Percentiles rank a stretch among this genome's conserved stretches.
Evolutionary conservation across 1,139 yeast species (phyloP).

Genomic region (Saccharomyces hybrid): DNA sequence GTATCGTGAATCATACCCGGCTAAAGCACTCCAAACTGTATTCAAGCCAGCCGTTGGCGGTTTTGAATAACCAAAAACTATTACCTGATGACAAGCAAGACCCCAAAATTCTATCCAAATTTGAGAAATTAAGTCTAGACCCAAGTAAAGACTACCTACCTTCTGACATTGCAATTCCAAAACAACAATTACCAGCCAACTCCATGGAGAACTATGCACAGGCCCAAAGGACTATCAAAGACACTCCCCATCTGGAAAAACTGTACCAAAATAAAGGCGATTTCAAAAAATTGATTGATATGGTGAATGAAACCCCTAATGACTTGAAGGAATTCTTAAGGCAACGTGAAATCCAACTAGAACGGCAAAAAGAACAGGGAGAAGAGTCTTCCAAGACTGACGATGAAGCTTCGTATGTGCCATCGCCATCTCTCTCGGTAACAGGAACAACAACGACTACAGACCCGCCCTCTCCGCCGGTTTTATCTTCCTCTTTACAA

Average conservation of each 20-base stretch:
- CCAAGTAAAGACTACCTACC: conserved; percentile 33
- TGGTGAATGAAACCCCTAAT: conserved; percentile 30
- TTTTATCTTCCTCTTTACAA: not conserved
- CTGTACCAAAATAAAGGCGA: conserved; percentile 25
- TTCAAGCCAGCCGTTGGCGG: conserved; percentile 70
- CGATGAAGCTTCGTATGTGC: conserved; percentile 6
- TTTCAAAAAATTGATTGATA: conserved; percentile 30
- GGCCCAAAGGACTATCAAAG: conserved; percentile 9
- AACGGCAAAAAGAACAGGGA: conserved; percentile 10
- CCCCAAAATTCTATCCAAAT: conserved; percentile 42
- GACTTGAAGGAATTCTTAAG: conserved; percentile 23
- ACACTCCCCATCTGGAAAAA: conserved; percentile 21
- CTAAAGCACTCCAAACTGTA: conserved; percentile 66
- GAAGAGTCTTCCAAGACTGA: conserved; percentile 8
- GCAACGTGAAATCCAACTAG: conserved; percentile 6
- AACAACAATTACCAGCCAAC: conserved; percentile 5
- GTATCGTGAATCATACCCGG: conserved; percentile 69
- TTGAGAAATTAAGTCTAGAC: conserved; percentile 36
- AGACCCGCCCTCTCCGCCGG: not conserved
- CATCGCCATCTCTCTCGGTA: conserved; percentile 1
- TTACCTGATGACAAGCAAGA: conserved; percentile 55
- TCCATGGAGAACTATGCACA: not conserved
- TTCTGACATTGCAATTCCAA: conserved; percentile 26
- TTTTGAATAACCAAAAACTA: conserved; percentile 58
- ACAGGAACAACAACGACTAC: not conserved